Base-by-base conservation (phyloP, 2,329 filamentous ascomycete species). In the Alternaria hordeiaustralica region DNA sequence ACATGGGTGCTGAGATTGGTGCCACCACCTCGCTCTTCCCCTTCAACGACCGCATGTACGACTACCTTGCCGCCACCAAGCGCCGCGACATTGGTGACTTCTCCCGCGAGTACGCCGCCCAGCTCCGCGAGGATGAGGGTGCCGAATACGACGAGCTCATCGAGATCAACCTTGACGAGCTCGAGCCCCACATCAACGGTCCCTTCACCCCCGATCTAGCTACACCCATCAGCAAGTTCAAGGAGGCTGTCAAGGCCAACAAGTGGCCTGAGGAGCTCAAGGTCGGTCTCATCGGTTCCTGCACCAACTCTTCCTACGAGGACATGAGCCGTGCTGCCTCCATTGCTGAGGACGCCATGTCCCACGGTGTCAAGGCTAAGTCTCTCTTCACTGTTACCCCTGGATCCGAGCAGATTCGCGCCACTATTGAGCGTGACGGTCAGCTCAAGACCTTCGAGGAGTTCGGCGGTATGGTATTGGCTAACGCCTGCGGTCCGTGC, bases 131-230 rank as follows among this genome's bases (percentile, higher is more conserved):
- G 79, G 96, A 99, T 73, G 87, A 96, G 83, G 93, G 93, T 72
- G 92, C 93, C 72, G 90, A 98, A 83, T 99, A 98, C 82, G 96
- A 99, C 82, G 88, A 98, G 84, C 83, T 97, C 72, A 93, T 98
- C 77, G 95, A 97, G 85, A 93, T 99, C 84, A 95, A 99, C 87
- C 89, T 99, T 59, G 91, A 89, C 63, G 92, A 95, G 83, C 91
- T 99, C 53, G 96, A 99, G 87, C 96, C 96, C 71, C 93, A 98
- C 82, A 94, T 99, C 86, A 99, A 99, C 86, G 96, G 96, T 71
- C 96, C 96, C 70, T 98, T 98, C 89, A 99, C 96, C 26, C 96
- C 96, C 66, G 96, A 99, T 89, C 87, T 99, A 84, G 94, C 94
- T 60, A 98, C 96, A 8, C 96, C 96, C 55, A 96, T 99, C 81